These are phyloP conservation scores for Luffa acutangula DNA, from an alignment of 306 rosid species.

Conservation along the genomic window DNA sequence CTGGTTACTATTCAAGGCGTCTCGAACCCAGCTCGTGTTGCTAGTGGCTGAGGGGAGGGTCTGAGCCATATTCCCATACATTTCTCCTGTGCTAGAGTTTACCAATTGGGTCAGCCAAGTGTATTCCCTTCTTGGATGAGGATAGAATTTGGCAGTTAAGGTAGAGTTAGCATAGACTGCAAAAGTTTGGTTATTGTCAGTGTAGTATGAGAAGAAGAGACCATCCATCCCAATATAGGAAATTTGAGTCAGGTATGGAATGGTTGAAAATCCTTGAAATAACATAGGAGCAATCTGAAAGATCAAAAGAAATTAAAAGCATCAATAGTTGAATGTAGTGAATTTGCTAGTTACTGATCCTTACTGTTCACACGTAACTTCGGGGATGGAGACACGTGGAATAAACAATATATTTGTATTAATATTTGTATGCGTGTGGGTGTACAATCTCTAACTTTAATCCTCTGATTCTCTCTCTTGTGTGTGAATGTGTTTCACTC, in stretches of 20 bases:
- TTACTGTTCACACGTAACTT: too few species aligned
- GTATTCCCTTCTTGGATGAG: neutral
- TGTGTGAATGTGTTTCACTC: too few species aligned
- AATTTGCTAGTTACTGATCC: too few species aligned
- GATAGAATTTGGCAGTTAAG: neutral
- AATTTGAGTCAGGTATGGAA: slow-evolving; percentile 32
- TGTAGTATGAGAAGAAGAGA: slow-evolving; percentile 29
- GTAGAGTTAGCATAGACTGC: slow-evolving; percentile 39
- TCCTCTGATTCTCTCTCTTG: too few species aligned
- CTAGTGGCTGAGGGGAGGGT: neutral
- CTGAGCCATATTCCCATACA: slow-evolving; percentile 26
- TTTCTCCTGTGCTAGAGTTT: slow-evolving; percentile 22
- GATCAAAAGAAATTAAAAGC: neutral
- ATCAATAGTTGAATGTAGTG: neutral
- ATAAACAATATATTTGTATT: too few species aligned
- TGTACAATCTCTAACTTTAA: too few species aligned
- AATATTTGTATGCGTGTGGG: too few species aligned
- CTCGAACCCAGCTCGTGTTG: slow-evolving; percentile 19
- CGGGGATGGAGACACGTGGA: too few species aligned
- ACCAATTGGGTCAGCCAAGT: slow-evolving; percentile 21
- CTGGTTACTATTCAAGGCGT: slow-evolving; percentile 9
- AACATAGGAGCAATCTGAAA: slow-evolving; percentile 36
- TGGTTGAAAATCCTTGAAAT: slow-evolving; percentile 27
- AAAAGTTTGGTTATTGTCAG: slow-evolving; percentile 12
- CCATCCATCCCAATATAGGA: slow-evolving; percentile 39